Conservation (phyloP, 2,329 filamentous ascomycete species). For the Calonectria ilicicola region DNA sequence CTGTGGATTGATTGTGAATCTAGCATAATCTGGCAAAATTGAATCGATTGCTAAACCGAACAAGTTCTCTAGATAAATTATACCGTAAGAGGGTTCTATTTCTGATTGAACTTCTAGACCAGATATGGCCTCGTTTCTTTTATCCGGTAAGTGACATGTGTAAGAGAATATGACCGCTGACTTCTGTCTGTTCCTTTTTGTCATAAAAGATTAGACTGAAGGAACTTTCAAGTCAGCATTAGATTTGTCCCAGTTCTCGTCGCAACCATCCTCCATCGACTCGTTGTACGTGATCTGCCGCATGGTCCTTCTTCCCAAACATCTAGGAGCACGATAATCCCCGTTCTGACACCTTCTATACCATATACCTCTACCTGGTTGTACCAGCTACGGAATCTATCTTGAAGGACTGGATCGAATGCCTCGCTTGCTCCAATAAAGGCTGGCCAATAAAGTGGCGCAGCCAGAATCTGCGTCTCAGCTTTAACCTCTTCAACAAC, state of each 20-base stretch:
- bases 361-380: constrained; percentile 34
- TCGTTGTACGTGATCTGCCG: not conserved
- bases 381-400: constrained; percentile 38
- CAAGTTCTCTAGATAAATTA: too few species aligned
- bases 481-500: constrained; percentile 37
- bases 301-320: constrained; percentile 32
- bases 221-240: not conserved
- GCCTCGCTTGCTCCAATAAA: constrained; percentile 40
- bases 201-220: not conserved
- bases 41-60: too few species aligned
- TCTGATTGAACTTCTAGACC: too few species aligned
- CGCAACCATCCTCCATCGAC: not conserved
- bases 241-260: not conserved
- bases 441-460: constrained; percentile 38
- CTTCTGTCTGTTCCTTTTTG: too few species aligned
- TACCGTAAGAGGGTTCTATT: too few species aligned
- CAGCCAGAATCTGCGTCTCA: constrained; percentile 29
- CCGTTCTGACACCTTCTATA: constrained; percentile 37
- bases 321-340: constrained; percentile 33
- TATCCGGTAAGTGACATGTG: too few species aligned
- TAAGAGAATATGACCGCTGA: too few species aligned
- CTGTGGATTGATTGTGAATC: too few species aligned
- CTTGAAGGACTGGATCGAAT: constrained; percentile 33
- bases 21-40: too few species aligned
- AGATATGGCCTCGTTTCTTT: too few species aligned